Evolutionary conservation across 768 basidiomycete genomes (phyloP), one percentile per base, ranked within the genome.

Genomic region (Amylocystis lapponica): DNA sequence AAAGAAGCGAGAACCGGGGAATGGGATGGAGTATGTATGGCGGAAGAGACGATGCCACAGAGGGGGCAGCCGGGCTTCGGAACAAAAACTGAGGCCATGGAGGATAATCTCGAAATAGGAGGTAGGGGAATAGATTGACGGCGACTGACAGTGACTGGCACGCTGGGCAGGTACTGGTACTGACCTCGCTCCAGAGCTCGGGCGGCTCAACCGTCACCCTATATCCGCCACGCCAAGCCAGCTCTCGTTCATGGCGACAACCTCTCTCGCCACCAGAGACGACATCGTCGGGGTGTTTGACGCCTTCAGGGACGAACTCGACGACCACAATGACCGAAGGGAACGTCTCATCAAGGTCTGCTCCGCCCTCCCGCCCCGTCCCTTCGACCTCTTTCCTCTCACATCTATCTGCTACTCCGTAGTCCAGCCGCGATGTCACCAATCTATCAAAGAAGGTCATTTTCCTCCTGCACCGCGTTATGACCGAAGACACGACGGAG

Each of bases 371-470:
- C 39, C 25, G 20, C 6, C 40, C 9, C 32, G 16, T 26, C 36
- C 30, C 35, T 31, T 45, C 16, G 22, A 12, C 30, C 39, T 42
- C 17, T 51, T 37, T 27, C 29, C 47, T 38, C 35, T 32, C 27
- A 17, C 26, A n/a, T 4, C 16, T 34, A 12, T 31, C 27, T 26
- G 5, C n/a, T n/a, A n/a, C n/a, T n/a, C 20, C 25, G 40, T 60
- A 90, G 87, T 73, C 77, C 29, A 84, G 81, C 58, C 81, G 95
- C 27, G 93, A 96, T 64, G 76, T 91, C 39, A 97, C 94, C 20
- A 87, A 82, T 53, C 72, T 87, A 27, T 91, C 92, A 39, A 99
- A 99, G 64, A 94, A 90, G 65, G 71, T 81, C 51, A 97, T 99
- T 50, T 98, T 98, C 59, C 79, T 90, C 30, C 72, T 97, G 4